Evolutionary conservation across 192 early-diverging fungal species (phyloP).

Genomic region (Podila minutissima): DNA sequence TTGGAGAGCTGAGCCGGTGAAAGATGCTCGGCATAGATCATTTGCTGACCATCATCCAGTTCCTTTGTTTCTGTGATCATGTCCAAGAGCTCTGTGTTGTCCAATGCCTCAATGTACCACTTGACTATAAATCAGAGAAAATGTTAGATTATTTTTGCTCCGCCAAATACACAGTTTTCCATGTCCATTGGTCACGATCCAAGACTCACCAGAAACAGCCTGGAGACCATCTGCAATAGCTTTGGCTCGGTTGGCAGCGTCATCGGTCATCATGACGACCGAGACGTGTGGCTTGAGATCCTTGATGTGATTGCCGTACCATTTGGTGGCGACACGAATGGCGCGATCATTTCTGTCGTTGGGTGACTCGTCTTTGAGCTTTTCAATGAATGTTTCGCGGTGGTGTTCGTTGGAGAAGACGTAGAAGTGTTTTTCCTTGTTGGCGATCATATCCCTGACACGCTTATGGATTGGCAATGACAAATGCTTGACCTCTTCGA

Average conservation of each 20-base stretch:
- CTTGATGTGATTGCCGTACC: conserved; percentile 85
- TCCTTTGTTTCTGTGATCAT: conserved; percentile 80
- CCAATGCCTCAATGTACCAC: conserved; percentile 78
- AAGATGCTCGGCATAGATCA: conserved; percentile 74
- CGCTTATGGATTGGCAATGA: conserved; percentile 84
- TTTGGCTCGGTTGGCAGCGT: conserved; percentile 84
- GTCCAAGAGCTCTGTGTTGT: conserved; percentile 87
- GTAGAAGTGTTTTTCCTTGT: conserved; percentile 83
- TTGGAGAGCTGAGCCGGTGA: conserved; percentile 79
- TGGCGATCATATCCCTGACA: conserved; percentile 75
- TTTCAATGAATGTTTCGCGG: conserved; percentile 89
- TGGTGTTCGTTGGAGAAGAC: conserved; percentile 98
- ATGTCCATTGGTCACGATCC: neutral
- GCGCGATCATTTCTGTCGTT: conserved; percentile 98
- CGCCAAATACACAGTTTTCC: neutral
- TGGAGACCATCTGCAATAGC: conserved; percentile 71
- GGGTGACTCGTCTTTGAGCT: conserved; percentile 79
- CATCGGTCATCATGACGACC: conserved; percentile 88
- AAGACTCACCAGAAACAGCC: conserved; percentile 67
- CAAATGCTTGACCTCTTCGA: conserved; percentile 90
- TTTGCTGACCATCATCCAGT: conserved; percentile 70
- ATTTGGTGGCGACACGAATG: conserved; percentile 85
- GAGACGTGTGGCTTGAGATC: conserved; percentile 49
- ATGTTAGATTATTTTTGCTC: too few species aligned
- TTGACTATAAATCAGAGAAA: conserved; percentile 59